These are phyloP conservation scores for Remersonia thermophila DNA, from an alignment of 2,329 filamentous ascomycete species.

Conservation along the genomic window DNA sequence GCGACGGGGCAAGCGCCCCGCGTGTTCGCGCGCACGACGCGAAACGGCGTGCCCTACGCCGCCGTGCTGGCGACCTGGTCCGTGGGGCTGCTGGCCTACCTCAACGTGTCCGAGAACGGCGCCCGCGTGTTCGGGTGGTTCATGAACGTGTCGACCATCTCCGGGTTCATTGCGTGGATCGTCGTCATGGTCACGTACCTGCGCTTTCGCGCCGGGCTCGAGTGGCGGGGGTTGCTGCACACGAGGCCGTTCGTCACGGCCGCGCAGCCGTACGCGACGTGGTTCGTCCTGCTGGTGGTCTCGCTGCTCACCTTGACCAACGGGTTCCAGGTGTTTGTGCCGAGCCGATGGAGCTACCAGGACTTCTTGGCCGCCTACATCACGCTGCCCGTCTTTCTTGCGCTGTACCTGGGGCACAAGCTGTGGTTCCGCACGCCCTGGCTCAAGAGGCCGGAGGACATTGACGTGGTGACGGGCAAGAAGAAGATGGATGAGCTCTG, in stretches of 20 bases:
- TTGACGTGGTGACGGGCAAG: constrained; percentile 46
- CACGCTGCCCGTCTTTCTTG: constrained; percentile 47
- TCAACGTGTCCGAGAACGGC: constrained; percentile 53
- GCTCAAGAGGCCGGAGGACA: constrained; percentile 31
- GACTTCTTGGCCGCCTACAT: constrained; percentile 56
- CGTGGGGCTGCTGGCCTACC: constrained; percentile 55
- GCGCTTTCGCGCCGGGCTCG: constrained; percentile 46
- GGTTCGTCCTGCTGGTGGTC: constrained; percentile 44
- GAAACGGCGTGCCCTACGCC: constrained; percentile 47
- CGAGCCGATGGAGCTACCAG: constrained; percentile 46
- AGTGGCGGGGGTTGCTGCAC: constrained; percentile 36
- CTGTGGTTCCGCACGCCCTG: constrained; percentile 32
- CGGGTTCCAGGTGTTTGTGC: constrained; percentile 64
- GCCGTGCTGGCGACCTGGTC: constrained; percentile 42
- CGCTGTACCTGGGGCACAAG: constrained; percentile 51
- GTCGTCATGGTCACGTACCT: constrained; percentile 46
- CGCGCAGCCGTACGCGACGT: constrained; percentile 53
- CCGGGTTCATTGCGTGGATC: constrained; percentile 48
- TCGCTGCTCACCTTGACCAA: constrained; percentile 56
- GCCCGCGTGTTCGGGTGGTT: constrained; percentile 59
- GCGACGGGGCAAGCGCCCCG: constrained; percentile 53
- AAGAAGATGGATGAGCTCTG: constrained; percentile 50
- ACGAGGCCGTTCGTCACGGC: constrained; percentile 40
- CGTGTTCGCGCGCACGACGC: constrained; percentile 47
- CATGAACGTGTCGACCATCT: constrained; percentile 54